These are phyloP conservation scores for Penicillium sp. DNA, from an alignment of 2,329 filamentous ascomycete genomes.

Conservation along the genomic window DNA sequence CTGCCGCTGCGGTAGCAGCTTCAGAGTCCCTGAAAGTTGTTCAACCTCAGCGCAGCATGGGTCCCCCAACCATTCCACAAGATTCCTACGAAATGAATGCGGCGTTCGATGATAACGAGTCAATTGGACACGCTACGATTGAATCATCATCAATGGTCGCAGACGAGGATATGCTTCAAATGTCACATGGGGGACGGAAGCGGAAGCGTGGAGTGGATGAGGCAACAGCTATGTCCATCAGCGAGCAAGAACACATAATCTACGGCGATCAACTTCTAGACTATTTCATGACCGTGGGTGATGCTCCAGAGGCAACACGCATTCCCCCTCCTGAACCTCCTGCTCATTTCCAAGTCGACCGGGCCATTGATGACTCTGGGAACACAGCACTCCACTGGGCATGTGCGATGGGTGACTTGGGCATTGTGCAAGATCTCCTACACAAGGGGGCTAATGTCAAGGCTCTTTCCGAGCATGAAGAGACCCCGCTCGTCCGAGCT, in stretches of 20 bases:
- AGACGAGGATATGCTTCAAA: conserved; percentile 74
- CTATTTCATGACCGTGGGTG: conserved; percentile 87
- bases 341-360: conserved; percentile 80
- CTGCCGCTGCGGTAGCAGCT: conserved; percentile 11
- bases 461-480: conserved; percentile 66
- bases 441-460: conserved; percentile 72
- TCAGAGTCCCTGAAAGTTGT: conserved; percentile 33
- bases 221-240: conserved; percentile 54
- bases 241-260: conserved; percentile 79
- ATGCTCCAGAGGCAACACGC: conserved; percentile 63
- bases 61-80: conserved; percentile 42
- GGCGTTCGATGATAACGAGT: conserved; percentile 71
- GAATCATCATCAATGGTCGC: conserved; percentile 81
- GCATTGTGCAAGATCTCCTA: conserved; percentile 84
- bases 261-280: conserved; percentile 93
- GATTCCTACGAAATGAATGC: conserved; percentile 67
- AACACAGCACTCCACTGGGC: conserved; percentile 97
- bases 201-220: conserved; percentile 71
- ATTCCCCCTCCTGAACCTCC: conserved; percentile 71
- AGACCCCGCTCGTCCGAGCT: conserved; percentile 91
- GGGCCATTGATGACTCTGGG: conserved; percentile 86
- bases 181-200: conserved; percentile 64
- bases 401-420: conserved; percentile 92
- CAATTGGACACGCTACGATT: conserved; percentile 76
- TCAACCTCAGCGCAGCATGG: conserved; percentile 35